Base-by-base conservation (phyloP, 2,329 filamentous ascomycete species). In the Penicillium sp. region DNA sequence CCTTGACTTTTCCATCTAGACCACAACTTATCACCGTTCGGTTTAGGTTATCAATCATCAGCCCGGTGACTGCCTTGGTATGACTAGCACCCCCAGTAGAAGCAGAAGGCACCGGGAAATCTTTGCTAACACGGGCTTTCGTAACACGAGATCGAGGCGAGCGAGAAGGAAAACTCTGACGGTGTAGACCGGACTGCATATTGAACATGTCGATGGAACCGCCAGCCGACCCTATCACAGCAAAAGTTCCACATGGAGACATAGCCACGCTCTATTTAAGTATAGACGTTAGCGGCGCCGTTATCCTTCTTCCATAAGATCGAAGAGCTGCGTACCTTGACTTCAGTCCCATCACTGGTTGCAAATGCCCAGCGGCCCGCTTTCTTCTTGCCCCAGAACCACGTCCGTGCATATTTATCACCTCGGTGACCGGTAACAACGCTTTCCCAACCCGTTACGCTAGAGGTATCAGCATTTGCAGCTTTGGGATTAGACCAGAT, bases 311-410 rank as follows among this genome's bases (percentile, higher is more conserved):
- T 14, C 6, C 16, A 20, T 24, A 13, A 28, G 11, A 22, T 16
- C 9, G 1, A 20, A 23, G 9, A 8, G 5, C 22, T 26, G 50
- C 66, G 46, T 62, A 74, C 71, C 49, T 73, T 79, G 28, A 95
- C 91, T 60, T 89, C 80, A n/a, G 82, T 79, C 14, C 81, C 80
- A 69, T 98, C 93, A 32, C 85, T 80, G 0, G 90, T 96, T 55
- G 87, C 83, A 57, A 98, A 88, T 0, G 87, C 85, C 93, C 93
- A 98, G 53, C 93, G 79, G 9, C 93, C 93, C 40, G 93, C 90
- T 59, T 86, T 84, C 70, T 94, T 96, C 46, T 89, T 84, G 5
- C 91, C 93, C 90, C 93, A 97, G 70, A 96, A 96, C 93, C 93
- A 98, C 1, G 93, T 97, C 43, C 93, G 82, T 14, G 89, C 93